Base-by-base conservation (phyloP, 495 filamentous ascomycete species). In the Aspergillus ostianus region DNA sequence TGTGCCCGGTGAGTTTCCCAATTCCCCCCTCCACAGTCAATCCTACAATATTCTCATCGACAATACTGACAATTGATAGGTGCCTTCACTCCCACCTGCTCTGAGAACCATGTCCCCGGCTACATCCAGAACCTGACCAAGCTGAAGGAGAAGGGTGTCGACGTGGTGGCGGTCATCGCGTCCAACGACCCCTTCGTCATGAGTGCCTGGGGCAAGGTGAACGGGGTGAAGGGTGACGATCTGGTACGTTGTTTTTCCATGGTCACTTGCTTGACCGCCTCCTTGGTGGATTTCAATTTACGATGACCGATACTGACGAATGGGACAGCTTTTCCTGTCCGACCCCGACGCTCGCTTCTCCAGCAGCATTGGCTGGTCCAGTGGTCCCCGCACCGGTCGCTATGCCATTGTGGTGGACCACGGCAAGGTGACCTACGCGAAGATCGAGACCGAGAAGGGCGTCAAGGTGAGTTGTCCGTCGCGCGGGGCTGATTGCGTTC, bases 201-300 rank as follows among this genome's bases (percentile, higher is more conserved):
- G 91, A 86, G 85, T 63, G 93, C 93, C 15, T 98, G 93, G 93
- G 90, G 87, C 65, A 97, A 96, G 82, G 93, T 91, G 27, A 96
- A 97, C 72, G 78, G 82, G 26, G 81, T 95, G 61, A 89, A 85
- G 63, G 85, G 91, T n/a, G 67, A 80, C 49, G 83, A 85, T 44
- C 90, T 94, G 61, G 90, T 93, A 71, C 66, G 85, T 80, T 32
- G 4, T 26, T 26, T 26, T 4, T 26, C 23, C 23, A 26, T 26
- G 23, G 23, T 26, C 23, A 26, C 23, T 26, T 26, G 23, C 2
- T 4, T 26, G 23, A 26, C 23, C 23, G 23, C 2, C 4, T 26
- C 23, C 23, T 26, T 26, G 23, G 23, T 26, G 2, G 23, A 26
- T 26, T 26, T 26, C 23, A 26, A 2, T 2, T 4, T 4, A 26